A percentile compares a stretch with the other conserved stretches of the same genome.
Evolutionary conservation across 305 asterid genomes (phyloP).

Genomic region (Salvia sclarea): DNA sequence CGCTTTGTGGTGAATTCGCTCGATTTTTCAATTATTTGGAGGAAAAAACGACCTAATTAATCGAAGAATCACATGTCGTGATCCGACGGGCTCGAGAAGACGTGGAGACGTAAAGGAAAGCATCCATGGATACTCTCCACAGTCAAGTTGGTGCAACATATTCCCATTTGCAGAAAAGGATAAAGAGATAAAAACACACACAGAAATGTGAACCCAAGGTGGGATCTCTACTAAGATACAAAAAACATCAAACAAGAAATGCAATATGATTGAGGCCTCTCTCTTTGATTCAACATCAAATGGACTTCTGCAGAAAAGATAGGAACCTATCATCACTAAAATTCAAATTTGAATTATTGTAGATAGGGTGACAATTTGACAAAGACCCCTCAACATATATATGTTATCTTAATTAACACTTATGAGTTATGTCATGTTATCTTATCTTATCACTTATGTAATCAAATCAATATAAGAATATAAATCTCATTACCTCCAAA

Average conservation of each 20-base stretch:
- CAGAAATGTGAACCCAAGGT: slow-evolving; percentile 28
- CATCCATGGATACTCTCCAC: neutral
- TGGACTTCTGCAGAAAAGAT: slow-evolving; percentile 41
- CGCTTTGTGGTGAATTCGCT: neutral
- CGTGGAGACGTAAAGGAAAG: neutral
- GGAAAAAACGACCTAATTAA: neutral
- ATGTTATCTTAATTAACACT: slow-evolving; percentile 34
- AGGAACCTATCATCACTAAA: slow-evolving; percentile 32
- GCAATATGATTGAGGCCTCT: slow-evolving; percentile 25
- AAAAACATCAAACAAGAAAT: slow-evolving; percentile 21
- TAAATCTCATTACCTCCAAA: slow-evolving; percentile 37
- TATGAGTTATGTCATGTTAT: slow-evolving; percentile 20
- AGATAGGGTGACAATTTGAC: slow-evolving; percentile 37
- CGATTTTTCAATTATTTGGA: neutral
- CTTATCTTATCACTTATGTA: slow-evolving; percentile 27
- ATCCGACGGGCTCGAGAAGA: slow-evolving; percentile 18
- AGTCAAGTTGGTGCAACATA: slow-evolving; percentile 23
- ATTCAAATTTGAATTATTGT: slow-evolving; percentile 44
- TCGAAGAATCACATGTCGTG: neutral
- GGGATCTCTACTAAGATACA: slow-evolving; percentile 32
- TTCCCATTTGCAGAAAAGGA: slow-evolving; percentile 26
- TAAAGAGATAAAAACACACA: neutral
- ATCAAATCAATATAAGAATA: neutral
- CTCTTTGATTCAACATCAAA: slow-evolving; percentile 33
- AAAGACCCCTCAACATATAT: slow-evolving; percentile 40